phyloP scores from a whole-genome alignment of 768 basidiomycete species.

The Trametes sanguinea region DNA sequence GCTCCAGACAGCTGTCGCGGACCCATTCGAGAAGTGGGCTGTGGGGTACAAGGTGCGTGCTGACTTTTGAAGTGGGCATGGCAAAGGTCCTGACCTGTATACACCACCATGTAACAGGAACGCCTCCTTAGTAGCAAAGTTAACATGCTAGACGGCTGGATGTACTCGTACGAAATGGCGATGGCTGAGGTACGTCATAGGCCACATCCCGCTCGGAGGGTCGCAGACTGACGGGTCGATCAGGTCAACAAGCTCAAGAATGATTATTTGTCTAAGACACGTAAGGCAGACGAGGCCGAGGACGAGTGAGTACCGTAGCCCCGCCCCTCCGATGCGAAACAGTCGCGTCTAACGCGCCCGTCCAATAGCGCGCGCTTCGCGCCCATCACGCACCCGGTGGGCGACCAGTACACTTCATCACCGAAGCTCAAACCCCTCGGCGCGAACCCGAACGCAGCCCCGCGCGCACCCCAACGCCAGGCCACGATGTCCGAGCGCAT shows the following conservation, averaged over 20 bases:
- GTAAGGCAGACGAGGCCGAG: conserved; percentile 88
- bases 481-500: conserved; percentile 88
- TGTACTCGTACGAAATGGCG: conserved; percentile 69
- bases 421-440: conserved; percentile 59
- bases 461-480: conserved; percentile 61
- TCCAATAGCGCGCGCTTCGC: conserved; percentile 79
- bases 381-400: conserved; percentile 55
- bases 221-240: conserved; percentile 1
- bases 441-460: conserved; percentile 41
- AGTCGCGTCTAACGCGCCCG: conserved; percentile 11
- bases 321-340: conserved; percentile 5
- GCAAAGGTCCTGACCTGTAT: neutral
- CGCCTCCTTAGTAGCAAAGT: conserved; percentile 53
- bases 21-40: conserved; percentile 84
- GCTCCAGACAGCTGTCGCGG: conserved; percentile 70
- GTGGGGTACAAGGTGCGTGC: conserved; percentile 60
- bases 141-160: conserved; percentile 64
- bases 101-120: conserved; percentile 41
- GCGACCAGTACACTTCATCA: conserved; percentile 82
- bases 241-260: conserved; percentile 69
- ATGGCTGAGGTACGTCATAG: conserved; percentile 54
- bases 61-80: neutral
- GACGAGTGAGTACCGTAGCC: conserved; percentile 71
- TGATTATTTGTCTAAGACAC: conserved; percentile 73
- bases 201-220: neutral